Base-by-base conservation (phyloP, 371 early-diverging fungal species). In the Phascolomyces articulosus region DNA sequence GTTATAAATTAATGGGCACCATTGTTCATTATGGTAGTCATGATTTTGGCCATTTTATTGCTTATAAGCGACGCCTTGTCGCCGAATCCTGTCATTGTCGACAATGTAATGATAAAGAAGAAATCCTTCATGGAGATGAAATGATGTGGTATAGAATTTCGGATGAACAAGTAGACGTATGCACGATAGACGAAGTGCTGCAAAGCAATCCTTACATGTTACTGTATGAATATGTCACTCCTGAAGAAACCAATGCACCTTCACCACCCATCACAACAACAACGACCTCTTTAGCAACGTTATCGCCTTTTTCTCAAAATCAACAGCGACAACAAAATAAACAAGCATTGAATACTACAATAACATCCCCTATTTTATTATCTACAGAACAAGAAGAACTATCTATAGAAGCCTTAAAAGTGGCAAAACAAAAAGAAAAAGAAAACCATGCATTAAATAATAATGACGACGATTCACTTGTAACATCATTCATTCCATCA, bases 31-130 rank as follows among this genome's bases (percentile, higher is more conserved):
- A 87, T 66, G 98, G 80, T 11, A 71, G 70, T 11, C 98, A 98
- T 71, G 90, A 94, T 7, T 92, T 84, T 9, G 98, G 98, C 0
- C 98, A 98, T 70, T 98, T 94, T 73, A 91, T 96, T 47, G 92
- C 96, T 0, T 95, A 90, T 68, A 85, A 96, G 23, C 85, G 95
- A 29, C 84, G 85, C 28, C 61, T 72, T 27, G 66, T 67, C 55
- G 56, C 77, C 28, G 70, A 68, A 28, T 29, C 53, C 20, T 82
- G 85, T 68, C 40, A 62, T 27, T 82, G 79, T 48, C 28, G 44
- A 13, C 29, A 47, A 29, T 78, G 78, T 53, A 21, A 16, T 15
- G 40, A 27, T 16, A 20, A 13, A 13, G 40, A 3, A 9, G 44
- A 28, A 11, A 56, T 40, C 13, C 40, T 27, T 28, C 29, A 64